Evolutionary conservation across 1,284 basidiomycete species (phyloP).

Genomic region (Fomitopsis betulina): DNA sequence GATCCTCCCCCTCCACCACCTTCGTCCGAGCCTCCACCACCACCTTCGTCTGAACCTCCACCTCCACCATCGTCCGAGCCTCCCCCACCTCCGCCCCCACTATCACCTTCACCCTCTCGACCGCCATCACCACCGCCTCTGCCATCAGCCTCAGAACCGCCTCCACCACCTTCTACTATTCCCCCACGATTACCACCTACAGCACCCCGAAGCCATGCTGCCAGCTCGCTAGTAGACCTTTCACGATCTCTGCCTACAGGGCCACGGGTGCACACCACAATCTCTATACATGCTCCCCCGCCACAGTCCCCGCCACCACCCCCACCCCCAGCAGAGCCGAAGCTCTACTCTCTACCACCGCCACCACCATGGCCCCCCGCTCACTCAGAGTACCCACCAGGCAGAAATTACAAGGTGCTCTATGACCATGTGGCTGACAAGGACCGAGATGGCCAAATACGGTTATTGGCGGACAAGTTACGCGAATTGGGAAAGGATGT

Average conservation of each 20-base stretch:
- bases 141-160: slow-evolving; percentile 20
- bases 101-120: slow-evolving; percentile 13
- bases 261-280: slow-evolving; percentile 10
- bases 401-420: slow-evolving; percentile 51
- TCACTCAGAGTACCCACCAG: slow-evolving; percentile 39
- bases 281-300: slow-evolving; percentile 15
- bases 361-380: slow-evolving; percentile 43
- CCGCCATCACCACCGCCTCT: slow-evolving; percentile 4
- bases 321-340: slow-evolving; percentile 18
- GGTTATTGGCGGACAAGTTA: slow-evolving; percentile 49
- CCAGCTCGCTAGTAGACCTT: slow-evolving; percentile 1
- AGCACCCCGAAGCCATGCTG: slow-evolving; percentile 24
- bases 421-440: slow-evolving; percentile 57
- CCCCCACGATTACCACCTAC: slow-evolving; percentile 24
- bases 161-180: slow-evolving; percentile 15
- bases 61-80: slow-evolving; percentile 16
- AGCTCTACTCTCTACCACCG: slow-evolving; percentile 32
- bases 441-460: slow-evolving; percentile 40
- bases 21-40: slow-evolving; percentile 12
- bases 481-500: slow-evolving; percentile 33
- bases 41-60: slow-evolving; percentile 12
- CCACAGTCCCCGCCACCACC: slow-evolving; percentile 16
- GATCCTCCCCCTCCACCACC: slow-evolving; percentile 14
- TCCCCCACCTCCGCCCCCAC: slow-evolving; percentile 6
- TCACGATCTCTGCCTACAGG: slow-evolving; percentile 18